Conservation (phyloP, 2,329 filamentous ascomycete species). For the Xylariaceae sp. region DNA sequence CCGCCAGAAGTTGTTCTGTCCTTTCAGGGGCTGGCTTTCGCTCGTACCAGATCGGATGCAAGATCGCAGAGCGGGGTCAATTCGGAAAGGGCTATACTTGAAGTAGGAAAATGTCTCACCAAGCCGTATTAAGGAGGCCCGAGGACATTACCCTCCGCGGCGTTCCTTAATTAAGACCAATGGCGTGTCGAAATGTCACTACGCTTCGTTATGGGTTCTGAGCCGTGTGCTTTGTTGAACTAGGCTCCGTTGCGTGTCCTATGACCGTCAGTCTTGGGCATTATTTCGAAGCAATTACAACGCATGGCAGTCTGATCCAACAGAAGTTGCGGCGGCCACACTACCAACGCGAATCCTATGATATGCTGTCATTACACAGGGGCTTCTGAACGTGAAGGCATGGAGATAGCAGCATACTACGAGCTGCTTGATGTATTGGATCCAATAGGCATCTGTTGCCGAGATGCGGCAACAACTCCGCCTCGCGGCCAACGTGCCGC, state of each 20-base stretch:
- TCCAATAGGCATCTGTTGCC: not conserved
- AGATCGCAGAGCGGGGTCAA: not conserved
- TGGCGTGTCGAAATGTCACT: not conserved
- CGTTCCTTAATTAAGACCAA: not conserved
- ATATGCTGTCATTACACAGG: not conserved
- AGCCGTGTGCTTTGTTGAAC: not conserved
- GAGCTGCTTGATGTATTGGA: not conserved
- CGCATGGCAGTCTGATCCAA: not conserved
- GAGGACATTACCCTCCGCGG: not conserved
- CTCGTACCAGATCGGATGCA: not conserved
- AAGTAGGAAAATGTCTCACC: not conserved
- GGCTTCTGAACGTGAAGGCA: not conserved
- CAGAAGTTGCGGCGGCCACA: not conserved
- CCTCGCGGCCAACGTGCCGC: not conserved
- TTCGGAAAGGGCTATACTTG: not conserved
- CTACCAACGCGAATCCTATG: not conserved
- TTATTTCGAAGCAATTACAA: not conserved
- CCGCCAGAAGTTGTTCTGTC: not conserved
- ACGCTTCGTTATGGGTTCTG: not conserved
- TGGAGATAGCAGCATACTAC: not conserved
- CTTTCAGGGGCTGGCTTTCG: not conserved
- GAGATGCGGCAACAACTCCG: not conserved
- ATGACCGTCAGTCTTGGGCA: not conserved
- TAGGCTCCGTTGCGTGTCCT: not conserved
- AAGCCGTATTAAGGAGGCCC: not conserved